Conservation (phyloP, 75 land plant genomes). For the Pinus albicaulis region DNA sequence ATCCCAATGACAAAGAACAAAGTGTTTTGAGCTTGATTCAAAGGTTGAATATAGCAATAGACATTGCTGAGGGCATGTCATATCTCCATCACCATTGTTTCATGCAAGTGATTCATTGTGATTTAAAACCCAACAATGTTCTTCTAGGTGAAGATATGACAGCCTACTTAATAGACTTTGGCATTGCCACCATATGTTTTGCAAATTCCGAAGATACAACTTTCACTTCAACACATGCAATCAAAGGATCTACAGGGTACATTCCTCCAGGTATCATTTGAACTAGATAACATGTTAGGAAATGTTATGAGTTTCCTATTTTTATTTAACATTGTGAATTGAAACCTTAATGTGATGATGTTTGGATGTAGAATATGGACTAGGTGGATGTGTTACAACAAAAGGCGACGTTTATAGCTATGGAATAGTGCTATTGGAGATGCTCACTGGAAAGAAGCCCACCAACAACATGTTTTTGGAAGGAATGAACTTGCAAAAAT, state of each 20-base stretch:
- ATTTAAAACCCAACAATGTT: background rate
- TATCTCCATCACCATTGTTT: background rate
- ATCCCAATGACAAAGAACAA: no score
- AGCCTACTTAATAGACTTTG: background rate
- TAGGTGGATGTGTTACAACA: background rate
- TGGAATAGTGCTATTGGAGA: background rate
- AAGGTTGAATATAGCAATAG: background rate
- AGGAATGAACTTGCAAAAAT: background rate
- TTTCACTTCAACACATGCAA: background rate
- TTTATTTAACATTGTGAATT: background rate
- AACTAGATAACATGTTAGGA: background rate
- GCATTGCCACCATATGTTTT: background rate
- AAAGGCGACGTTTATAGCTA: background rate
- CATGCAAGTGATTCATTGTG: conserved; percentile 1
- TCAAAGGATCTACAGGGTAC: background rate
- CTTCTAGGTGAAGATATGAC: background rate
- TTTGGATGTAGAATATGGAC: background rate
- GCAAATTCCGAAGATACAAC: background rate
- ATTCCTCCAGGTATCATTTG: background rate
- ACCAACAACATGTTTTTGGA: background rate
- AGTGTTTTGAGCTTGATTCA: background rate
- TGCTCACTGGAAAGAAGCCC: background rate
- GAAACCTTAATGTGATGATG: background rate
- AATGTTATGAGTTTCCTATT: background rate
- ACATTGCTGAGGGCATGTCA: background rate